These are phyloP conservation scores for Capsella rubella DNA, from an alignment of 441 rosid species.

Conservation along the genomic window DNA sequence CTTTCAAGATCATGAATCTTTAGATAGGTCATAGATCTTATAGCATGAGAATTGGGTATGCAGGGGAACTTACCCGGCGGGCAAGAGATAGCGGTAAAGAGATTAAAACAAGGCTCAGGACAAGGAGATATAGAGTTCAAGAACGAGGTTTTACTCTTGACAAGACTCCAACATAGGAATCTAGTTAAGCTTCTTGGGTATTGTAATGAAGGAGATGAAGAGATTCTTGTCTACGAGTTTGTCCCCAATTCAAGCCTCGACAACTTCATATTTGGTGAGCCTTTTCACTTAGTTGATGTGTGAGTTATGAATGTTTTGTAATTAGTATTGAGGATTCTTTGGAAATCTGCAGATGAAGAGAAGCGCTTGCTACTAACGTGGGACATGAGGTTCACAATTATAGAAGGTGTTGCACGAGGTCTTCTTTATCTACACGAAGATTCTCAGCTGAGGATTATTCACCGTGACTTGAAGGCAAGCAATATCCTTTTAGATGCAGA, in stretches of 20 bases:
- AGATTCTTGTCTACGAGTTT: slow-evolving; percentile 55
- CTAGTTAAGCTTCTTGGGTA: slow-evolving; percentile 62
- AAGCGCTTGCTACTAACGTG: slow-evolving; percentile 34
- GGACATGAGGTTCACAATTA: slow-evolving; percentile 31
- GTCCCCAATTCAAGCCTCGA: slow-evolving; percentile 60
- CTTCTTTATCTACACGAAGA: slow-evolving; percentile 46
- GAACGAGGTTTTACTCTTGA: slow-evolving; percentile 57
- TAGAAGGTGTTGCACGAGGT: slow-evolving; percentile 40
- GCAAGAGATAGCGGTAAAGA: slow-evolving; percentile 55
- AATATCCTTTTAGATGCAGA: slow-evolving; percentile 45
- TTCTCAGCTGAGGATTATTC: slow-evolving; percentile 41
- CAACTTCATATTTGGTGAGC: slow-evolving; percentile 51
- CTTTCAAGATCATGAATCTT: neutral
- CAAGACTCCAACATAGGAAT: slow-evolving; percentile 62
- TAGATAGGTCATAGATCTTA: neutral
- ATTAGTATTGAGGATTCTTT: neutral
- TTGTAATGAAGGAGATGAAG: slow-evolving; percentile 51
- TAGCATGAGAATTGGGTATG: neutral
- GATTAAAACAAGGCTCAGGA: slow-evolving; percentile 45
- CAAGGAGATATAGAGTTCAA: slow-evolving; percentile 60
- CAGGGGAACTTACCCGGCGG: slow-evolving; percentile 56
- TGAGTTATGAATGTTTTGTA: neutral
- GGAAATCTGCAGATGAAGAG: slow-evolving; percentile 21
- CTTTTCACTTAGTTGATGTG: slow-evolving; percentile 3
- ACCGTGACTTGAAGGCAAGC: slow-evolving; percentile 44